Base-by-base conservation (phyloP, 2,329 filamentous ascomycete genomes). In the Colletotrichum horii region DNA sequence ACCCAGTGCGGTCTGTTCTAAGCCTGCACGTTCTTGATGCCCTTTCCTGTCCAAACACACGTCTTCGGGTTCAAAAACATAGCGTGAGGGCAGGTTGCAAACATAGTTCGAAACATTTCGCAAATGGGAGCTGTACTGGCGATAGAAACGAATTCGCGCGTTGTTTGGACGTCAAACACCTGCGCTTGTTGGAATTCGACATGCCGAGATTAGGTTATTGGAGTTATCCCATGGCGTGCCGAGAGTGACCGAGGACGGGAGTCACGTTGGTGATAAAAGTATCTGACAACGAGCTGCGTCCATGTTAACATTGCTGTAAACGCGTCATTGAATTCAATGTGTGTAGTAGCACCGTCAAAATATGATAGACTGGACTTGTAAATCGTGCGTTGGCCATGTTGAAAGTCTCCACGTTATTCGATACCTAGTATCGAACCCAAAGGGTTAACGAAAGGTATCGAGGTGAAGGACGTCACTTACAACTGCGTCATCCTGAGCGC, bases 91-190 rank as follows among this genome's bases (percentile, higher is more conserved):
- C 14, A 9, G 55, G n/a, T 6, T 16, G 8, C 24, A 58, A 26
- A 58, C 55, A 58, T 58, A 11, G 55, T 58, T 28, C 16, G 55
- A 28, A 58, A 58, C 55, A 58, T 28, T 19, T 58, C 22, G 16
- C 55, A 58, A 58, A 58, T 16, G 0, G 26, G 55, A 16, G 55
- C 22, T 28, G 55, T 1, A 52, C 26, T 28, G 55, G 8, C 24
- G 55, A 58, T 26, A 3, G 22, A 22, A 22, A 52, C 0, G 43
- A 22, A 52, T 12, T 14, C n/a, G n/a, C 11, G n/a, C 2, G 43
- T 52, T 14, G 0, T 14, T 22, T 22, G 2, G 3, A 22, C 43
- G 43, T 8, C 0, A 48, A 0, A 1, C 0, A 52, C 22, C n/a
- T 52, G 43, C n/a, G 11, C 43, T 52, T 52, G 43, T 48, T 48